Evolutionary conservation across 1,284 basidiomycete genomes (phyloP).

Genomic region (Amylostereum areolatum): DNA sequence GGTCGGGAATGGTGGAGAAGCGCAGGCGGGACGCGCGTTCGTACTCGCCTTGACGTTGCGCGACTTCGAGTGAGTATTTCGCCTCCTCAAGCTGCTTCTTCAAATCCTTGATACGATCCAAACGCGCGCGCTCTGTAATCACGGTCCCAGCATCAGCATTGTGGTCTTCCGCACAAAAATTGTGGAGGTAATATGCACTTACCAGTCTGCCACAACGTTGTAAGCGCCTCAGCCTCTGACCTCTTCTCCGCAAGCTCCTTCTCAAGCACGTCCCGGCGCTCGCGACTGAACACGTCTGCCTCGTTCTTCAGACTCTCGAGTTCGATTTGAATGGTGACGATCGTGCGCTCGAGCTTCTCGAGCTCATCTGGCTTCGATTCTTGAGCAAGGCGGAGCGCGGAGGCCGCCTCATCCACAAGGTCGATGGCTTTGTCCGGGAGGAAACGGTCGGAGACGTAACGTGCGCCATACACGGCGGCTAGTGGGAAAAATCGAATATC

Average conservation of each 20-base stretch:
- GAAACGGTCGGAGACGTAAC: constrained; percentile 83
- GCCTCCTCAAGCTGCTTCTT: constrained; percentile 82
- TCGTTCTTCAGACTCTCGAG: constrained; percentile 88
- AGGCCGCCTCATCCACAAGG: constrained; percentile 87
- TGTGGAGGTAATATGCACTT: constrained; percentile 8
- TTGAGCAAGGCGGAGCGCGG: constrained; percentile 83
- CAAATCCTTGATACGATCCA: constrained; percentile 72
- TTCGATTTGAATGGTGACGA: constrained; percentile 88
- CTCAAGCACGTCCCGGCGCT: constrained; percentile 67
- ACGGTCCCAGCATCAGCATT: background rate
- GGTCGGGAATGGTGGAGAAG: constrained; percentile 79
- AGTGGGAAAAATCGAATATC: background rate
- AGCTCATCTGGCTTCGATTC: constrained; percentile 87
- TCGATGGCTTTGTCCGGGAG: constrained; percentile 90
- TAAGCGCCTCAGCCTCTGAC: constrained; percentile 56
- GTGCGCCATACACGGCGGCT: constrained; percentile 78
- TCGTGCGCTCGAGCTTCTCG: constrained; percentile 77
- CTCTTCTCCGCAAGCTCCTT: constrained; percentile 53
- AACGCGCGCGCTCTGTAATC: constrained; percentile 59
- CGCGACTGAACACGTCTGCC: constrained; percentile 74
- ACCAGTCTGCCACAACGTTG: constrained; percentile 71
- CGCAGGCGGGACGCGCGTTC: constrained; percentile 78
- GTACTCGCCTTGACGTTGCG: constrained; percentile 81
- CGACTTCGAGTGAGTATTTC: constrained; percentile 82
- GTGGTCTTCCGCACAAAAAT: background rate